Percentiles rank a stretch among this genome's conserved stretches.
These are phyloP conservation scores for Apiospora malaysiana DNA, from an alignment of 2,329 filamentous ascomycete species.

Conservation along the genomic window DNA sequence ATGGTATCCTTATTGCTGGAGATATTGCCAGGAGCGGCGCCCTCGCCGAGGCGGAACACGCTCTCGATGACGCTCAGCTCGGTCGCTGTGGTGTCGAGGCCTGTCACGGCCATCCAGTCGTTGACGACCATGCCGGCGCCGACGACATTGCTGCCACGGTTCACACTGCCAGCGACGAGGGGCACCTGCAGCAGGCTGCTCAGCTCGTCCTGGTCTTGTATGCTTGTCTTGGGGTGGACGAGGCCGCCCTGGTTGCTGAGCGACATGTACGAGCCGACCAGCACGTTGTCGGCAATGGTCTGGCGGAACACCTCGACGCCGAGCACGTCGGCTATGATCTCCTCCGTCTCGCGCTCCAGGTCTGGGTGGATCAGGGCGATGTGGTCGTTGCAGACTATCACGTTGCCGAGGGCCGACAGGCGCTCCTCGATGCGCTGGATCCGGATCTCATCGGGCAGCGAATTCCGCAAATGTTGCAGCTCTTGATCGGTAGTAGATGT, in stretches of 20 bases:
- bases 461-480: constrained; percentile 95
- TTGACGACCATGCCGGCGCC: constrained; percentile 97
- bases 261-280: constrained; percentile 96
- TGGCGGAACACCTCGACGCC: constrained; percentile 91
- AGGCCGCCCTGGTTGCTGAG: constrained; percentile 95
- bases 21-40: constrained; percentile 77
- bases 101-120: constrained; percentile 95
- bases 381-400: constrained; percentile 96
- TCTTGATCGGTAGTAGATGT: constrained; percentile 98
- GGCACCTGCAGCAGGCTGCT: constrained; percentile 93
- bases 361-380: constrained; percentile 96
- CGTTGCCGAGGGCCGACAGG: constrained; percentile 92
- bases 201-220: constrained; percentile 98
- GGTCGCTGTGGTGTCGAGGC: constrained; percentile 93
- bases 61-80: constrained; percentile 96
- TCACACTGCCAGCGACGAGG: constrained; percentile 91
- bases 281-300: constrained; percentile 95
- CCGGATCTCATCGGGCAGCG: constrained; percentile 87
- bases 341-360: constrained; percentile 95
- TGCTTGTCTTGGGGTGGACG: constrained; percentile 95
- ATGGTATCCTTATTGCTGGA: constrained; percentile 95
- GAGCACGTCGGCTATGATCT: constrained; percentile 94
- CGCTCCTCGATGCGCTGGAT: constrained; percentile 98
- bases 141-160: constrained; percentile 92
- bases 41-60: constrained; percentile 93